Percentiles rank a stretch among this genome's conserved stretches.
phyloP scores from a whole-genome alignment of 2,329 filamentous ascomycete species.

The Colletotrichum neosansevieriae region DNA sequence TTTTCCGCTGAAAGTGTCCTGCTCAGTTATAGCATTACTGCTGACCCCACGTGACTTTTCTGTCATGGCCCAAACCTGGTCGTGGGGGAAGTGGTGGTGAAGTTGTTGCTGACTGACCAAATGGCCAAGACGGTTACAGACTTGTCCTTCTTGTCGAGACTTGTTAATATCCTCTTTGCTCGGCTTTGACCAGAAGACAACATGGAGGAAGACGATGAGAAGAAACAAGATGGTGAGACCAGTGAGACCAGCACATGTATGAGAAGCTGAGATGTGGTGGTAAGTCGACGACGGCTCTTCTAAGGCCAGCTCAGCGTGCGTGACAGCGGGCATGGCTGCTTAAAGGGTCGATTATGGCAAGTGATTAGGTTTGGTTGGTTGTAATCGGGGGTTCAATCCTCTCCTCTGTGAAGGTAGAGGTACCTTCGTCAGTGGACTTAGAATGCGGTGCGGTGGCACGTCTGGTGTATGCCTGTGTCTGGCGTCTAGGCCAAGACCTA shows the following conservation, averaged over 20 bases:
- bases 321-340: constrained; percentile 56
- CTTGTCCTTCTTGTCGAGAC: not conserved
- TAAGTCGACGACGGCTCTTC: constrained; percentile 42
- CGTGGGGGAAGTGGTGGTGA: constrained; percentile 34
- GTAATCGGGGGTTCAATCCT: constrained; percentile 25
- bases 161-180: constrained; percentile 10
- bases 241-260: constrained; percentile 49
- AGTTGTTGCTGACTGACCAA: constrained; percentile 38
- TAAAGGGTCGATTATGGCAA: constrained; percentile 47
- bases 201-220: constrained; percentile 1
- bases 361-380: constrained; percentile 43
- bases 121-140: not conserved
- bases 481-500: constrained; percentile 33
- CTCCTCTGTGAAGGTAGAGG: constrained; percentile 32
- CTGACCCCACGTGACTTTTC: constrained; percentile 50
- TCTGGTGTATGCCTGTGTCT: constrained; percentile 41
- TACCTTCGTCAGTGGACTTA: constrained; percentile 31
- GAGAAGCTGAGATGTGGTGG: constrained; percentile 34
- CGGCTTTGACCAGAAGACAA: constrained; percentile 1
- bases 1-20: constrained; percentile 10
- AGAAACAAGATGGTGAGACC: constrained; percentile 47
- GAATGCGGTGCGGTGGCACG: constrained; percentile 38
- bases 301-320: constrained; percentile 45
- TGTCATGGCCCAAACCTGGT: constrained; percentile 37
- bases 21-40: constrained; percentile 40